Percentiles rank a stretch among this genome's conserved stretches.
These are phyloP conservation scores for Ganoderma leucocontextum DNA, from an alignment of 1,284 basidiomycete genomes.

Conservation along the genomic window DNA sequence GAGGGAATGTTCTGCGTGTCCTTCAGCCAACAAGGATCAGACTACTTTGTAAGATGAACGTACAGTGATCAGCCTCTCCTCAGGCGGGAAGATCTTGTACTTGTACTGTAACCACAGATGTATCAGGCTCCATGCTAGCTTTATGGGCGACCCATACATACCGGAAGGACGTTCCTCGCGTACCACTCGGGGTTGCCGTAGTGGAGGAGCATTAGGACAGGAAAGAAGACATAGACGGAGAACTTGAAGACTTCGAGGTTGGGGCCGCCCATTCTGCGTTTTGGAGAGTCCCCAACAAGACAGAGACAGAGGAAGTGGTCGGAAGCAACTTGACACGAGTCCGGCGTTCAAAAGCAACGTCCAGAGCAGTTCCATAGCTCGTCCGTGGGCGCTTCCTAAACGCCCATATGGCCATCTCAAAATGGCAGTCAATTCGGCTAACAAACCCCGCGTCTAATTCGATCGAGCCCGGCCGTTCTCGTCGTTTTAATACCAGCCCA, in stretches of 20 bases:
- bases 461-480: neutral
- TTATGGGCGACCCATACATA: conserved; percentile 48
- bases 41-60: conserved; percentile 22
- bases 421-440: neutral
- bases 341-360: neutral
- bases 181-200: conserved; percentile 95
- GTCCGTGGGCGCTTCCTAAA: neutral
- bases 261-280: conserved; percentile 71
- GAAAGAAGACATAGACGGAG: conserved; percentile 88
- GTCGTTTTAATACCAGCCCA: neutral
- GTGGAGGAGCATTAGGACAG: conserved; percentile 84
- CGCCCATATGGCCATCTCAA: neutral
- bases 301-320: neutral
- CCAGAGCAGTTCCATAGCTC: neutral
- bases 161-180: conserved; percentile 79
- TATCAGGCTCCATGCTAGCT: too few species aligned
- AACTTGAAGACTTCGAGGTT: conserved; percentile 93
- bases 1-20: conserved; percentile 63
- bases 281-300: neutral
- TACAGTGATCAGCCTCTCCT: conserved; percentile 64
- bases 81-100: conserved; percentile 72
- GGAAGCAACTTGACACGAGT: neutral
- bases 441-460: neutral
- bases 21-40: neutral
- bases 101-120: conserved; percentile 61